Evolutionary conservation across 1,284 basidiomycete species (phyloP), one percentile per base, ranked within the genome.

Genomic region (Porodaedalea pini): DNA sequence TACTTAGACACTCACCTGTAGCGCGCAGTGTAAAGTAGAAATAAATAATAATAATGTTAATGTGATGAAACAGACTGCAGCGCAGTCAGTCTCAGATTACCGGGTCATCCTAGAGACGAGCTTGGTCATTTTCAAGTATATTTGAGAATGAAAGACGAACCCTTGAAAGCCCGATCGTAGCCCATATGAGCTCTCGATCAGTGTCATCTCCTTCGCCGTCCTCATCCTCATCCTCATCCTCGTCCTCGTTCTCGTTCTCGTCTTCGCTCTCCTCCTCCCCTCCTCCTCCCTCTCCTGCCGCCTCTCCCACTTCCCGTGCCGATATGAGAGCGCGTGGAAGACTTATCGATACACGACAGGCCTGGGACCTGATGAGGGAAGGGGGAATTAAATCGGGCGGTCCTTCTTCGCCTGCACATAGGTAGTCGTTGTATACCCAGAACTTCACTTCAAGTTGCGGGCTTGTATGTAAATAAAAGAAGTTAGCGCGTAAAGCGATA

Each of bases 381-480:
- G 47, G 43, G 15, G 34, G 54, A 23, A 56, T 40, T 4, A 56
- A 8, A 13, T 17, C 15, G 19, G 47, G 47, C 17, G 31, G 54
- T 11, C 54, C 43, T 17, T 45, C 52, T 37, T 50, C 45, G 7
- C 23, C n/a, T n/a, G n/a, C 10, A 15, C 19, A 3, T 15, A 56
- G 44, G 44, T 21, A 50, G 25, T 19, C n/a, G 36, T 50, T 50
- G 27, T 56, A 50, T 17, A 44, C 36, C 54, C 54, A 56, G 23
- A 56, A 40, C 21, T 13, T 23, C 17, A 56, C 27, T 29, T 56
- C 54, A 27, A 56, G 54, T 34, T 56, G 48, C 10, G 54, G 54
- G 34, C 54, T 56, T n/a, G n/a, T n/a, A n/a, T 17, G n/a, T 21
- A 13, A n/a, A 7, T 7, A n/a, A 11, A 23, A 19, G 6, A n/a